phyloP scores from a whole-genome alignment of 371 early-diverging fungal species.

The Circinella umbellata region DNA sequence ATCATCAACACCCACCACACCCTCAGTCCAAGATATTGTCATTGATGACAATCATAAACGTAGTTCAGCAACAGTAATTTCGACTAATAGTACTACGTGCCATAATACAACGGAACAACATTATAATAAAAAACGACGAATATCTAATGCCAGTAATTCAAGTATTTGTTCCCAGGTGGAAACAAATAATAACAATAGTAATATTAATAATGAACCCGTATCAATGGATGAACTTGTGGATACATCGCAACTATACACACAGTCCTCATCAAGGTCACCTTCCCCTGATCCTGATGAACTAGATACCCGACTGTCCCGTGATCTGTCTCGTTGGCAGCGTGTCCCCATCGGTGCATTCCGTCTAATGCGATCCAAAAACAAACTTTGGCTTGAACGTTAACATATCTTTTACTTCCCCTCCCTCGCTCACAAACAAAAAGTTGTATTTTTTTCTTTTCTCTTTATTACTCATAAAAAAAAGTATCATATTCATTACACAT shows the following conservation, averaged over 20 bases:
- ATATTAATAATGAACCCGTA: slow-evolving; percentile 28
- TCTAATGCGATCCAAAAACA: slow-evolving; percentile 49
- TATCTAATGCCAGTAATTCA: slow-evolving; percentile 8
- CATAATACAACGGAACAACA: background rate
- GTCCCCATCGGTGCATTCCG: slow-evolving; percentile 68
- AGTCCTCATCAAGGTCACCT: slow-evolving; percentile 56
- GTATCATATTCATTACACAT: too few relatives aligned
- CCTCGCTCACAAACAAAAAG: background rate
- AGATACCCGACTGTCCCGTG: slow-evolving; percentile 50
- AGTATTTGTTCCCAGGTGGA: background rate
- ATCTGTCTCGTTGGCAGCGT: slow-evolving; percentile 64
- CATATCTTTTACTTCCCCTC: background rate
- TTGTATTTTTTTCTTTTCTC: background rate
- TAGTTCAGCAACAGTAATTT: background rate
- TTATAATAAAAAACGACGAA: background rate
- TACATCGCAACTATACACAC: slow-evolving; percentile 58
- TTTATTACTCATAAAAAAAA: background rate
- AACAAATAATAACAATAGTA: background rate
- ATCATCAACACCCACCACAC: slow-evolving; percentile 7
- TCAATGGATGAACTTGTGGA: slow-evolving; percentile 69
- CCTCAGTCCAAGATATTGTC: background rate
- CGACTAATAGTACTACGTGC: background rate
- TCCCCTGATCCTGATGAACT: slow-evolving; percentile 50
- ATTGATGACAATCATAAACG: background rate
- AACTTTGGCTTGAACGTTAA: slow-evolving; percentile 50